These are phyloP conservation scores for Aspergillus tamarii DNA, from an alignment of 2,329 filamentous ascomycete genomes.

Conservation along the genomic window DNA sequence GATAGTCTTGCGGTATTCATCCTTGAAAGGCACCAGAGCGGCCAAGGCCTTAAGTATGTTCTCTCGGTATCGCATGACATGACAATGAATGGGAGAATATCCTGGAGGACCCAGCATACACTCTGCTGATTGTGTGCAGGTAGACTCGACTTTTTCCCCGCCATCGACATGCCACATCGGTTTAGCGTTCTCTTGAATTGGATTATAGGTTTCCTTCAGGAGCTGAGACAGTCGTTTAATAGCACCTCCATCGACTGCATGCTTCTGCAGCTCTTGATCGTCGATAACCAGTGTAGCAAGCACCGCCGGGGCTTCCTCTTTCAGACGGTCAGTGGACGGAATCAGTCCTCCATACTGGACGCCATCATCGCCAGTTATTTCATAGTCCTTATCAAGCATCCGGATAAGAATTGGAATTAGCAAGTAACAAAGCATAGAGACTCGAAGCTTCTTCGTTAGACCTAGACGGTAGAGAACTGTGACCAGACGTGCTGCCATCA, in stretches of 20 bases:
- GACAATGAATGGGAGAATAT: constrained; percentile 62
- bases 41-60: constrained; percentile 76
- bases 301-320: constrained; percentile 73
- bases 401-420: constrained; percentile 71
- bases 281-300: constrained; percentile 79
- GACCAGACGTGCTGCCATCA: constrained; percentile 71
- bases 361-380: constrained; percentile 43
- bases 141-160: constrained; percentile 24
- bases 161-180: constrained; percentile 59
- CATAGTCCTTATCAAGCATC: constrained; percentile 62
- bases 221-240: constrained; percentile 66
- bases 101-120: constrained; percentile 64
- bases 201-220: constrained; percentile 69
- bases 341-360: constrained; percentile 42
- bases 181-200: constrained; percentile 51
- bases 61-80: constrained; percentile 77
- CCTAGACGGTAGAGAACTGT: constrained; percentile 71
- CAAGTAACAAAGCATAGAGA: constrained; percentile 66
- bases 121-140: constrained; percentile 34
- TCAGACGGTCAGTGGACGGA: constrained; percentile 55
- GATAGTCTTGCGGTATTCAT: constrained; percentile 80
- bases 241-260: constrained; percentile 72
- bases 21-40: constrained; percentile 78
- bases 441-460: constrained; percentile 65
- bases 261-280: constrained; percentile 76